A percentile compares a stretch with the other conserved stretches of the same genome.
These are phyloP conservation scores for Colletotrichum magnum DNA, from an alignment of 2,329 filamentous ascomycete genomes.

Conservation along the genomic window DNA sequence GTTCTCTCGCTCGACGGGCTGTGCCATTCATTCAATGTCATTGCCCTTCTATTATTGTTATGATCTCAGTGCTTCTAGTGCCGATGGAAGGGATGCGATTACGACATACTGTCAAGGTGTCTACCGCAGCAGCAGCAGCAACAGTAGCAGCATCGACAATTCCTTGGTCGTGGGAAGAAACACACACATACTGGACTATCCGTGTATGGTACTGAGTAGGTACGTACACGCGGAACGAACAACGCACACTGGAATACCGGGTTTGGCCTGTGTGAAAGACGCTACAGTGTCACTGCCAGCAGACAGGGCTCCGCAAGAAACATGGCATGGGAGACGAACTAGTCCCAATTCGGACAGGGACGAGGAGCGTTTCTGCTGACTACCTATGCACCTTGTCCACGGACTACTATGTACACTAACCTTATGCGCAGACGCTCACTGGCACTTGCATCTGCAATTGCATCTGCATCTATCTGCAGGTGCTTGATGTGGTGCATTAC, in stretches of 20 bases:
- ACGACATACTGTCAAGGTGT: neutral
- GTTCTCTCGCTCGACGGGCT: conserved; percentile 4
- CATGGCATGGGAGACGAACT: conserved; percentile 11
- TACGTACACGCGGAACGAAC: neutral
- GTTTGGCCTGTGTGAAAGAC: neutral
- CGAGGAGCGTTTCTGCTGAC: neutral
- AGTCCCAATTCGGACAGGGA: neutral
- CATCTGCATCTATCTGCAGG: conserved; percentile 14
- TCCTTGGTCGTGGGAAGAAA: conserved; percentile 14
- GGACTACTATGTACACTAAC: neutral
- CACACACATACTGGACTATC: neutral
- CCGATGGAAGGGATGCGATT: conserved; percentile 4
- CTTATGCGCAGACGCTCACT: conserved; percentile 31
- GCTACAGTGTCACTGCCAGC: neutral
- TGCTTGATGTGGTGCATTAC: conserved; percentile 26
- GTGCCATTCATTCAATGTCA: neutral
- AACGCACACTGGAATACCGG: neutral
- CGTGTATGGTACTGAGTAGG: too few species aligned
- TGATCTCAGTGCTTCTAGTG: neutral
- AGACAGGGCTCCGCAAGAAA: conserved; percentile 20
- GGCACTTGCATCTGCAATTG: conserved; percentile 20
- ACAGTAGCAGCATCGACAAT: conserved; percentile 12
- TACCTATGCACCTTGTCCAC: neutral
- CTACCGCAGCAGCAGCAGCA: neutral
- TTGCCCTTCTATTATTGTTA: conserved; percentile 8